These are phyloP conservation scores for Acidomyces sp. DNA, from an alignment of 495 filamentous ascomycete species.

Conservation along the genomic window DNA sequence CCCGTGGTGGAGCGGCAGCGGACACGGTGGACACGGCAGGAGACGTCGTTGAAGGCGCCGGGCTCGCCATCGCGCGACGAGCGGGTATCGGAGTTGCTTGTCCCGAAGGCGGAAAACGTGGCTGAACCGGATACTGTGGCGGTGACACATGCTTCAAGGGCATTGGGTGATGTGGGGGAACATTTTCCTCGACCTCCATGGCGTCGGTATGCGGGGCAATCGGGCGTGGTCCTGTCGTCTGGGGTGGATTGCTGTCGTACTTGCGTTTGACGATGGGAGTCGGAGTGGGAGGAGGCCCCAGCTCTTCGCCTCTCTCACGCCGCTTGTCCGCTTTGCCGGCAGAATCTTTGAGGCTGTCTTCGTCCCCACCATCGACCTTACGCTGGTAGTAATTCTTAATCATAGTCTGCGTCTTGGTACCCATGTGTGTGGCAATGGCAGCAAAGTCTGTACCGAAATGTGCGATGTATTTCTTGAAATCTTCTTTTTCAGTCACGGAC, in stretches of 20 bases:
- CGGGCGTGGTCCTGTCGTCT: conserved; percentile 43
- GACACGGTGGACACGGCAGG: conserved; percentile 4
- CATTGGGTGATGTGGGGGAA: conserved; percentile 8
- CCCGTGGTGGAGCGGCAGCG: neutral
- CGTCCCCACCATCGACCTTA: conserved; percentile 53
- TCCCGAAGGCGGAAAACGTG: conserved; percentile 19
- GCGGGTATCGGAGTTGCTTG: conserved; percentile 18
- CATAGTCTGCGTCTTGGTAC: conserved; percentile 88
- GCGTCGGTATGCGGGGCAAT: conserved; percentile 48
- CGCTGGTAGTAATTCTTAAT: conserved; percentile 88
- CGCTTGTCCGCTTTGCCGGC: conserved; percentile 59
- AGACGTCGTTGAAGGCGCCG: conserved; percentile 10
- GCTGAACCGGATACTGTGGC: conserved; percentile 17
- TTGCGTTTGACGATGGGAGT: conserved; percentile 46
- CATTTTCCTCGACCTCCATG: conserved; percentile 39
- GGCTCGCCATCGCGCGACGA: conserved; percentile 8
- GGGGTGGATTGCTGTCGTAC: conserved; percentile 45
- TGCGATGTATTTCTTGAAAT: conserved; percentile 64
- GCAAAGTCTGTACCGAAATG: conserved; percentile 84
- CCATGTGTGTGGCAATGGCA: conserved; percentile 73
- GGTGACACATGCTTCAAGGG: conserved; percentile 21
- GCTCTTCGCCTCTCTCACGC: conserved; percentile 53
- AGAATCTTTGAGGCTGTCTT: conserved; percentile 51
- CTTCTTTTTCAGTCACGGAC: conserved; percentile 80
- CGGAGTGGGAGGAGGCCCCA: conserved; percentile 51